Evolutionary conservation across 2,329 filamentous ascomycete species (phyloP).

Genomic region (Drechslera avenae): DNA sequence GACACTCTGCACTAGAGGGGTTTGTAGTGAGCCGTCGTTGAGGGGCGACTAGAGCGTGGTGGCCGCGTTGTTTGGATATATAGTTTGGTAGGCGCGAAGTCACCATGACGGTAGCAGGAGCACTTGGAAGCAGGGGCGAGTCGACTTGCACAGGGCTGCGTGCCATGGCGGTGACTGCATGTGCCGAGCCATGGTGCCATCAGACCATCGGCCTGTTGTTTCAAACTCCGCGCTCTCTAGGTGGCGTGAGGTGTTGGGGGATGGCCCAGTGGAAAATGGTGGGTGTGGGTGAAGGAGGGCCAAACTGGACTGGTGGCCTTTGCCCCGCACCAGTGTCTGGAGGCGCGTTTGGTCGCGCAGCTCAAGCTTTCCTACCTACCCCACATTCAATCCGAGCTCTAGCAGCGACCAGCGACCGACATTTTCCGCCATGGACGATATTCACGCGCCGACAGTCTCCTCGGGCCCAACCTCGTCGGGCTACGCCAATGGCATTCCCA

Average conservation of each 20-base stretch:
- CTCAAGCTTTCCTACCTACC: slow-evolving; percentile 11
- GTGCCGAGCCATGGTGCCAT: background rate
- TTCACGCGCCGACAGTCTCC: slow-evolving; percentile 72
- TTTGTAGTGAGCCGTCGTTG: slow-evolving; percentile 7
- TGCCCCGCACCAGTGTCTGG: slow-evolving; percentile 21
- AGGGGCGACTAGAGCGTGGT: slow-evolving; percentile 3
- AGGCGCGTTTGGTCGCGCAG: slow-evolving; percentile 9
- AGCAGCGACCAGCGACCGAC: background rate
- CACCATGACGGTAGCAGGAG: slow-evolving; percentile 15
- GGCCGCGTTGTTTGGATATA: slow-evolving; percentile 11
- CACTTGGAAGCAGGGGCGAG: background rate
- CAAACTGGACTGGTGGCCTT: slow-evolving; percentile 5
- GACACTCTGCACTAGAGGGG: slow-evolving; percentile 3
- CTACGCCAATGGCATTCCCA: slow-evolving; percentile 65
- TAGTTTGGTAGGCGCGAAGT: slow-evolving; percentile 14
- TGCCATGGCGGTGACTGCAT: background rate
- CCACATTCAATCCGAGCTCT: background rate
- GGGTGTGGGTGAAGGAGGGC: background rate
- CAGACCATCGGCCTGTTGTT: too few species aligned
- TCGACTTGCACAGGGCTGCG: background rate
- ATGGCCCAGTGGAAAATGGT: background rate
- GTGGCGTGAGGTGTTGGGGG: background rate
- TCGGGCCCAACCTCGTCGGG: slow-evolving; percentile 73
- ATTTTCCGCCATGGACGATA: slow-evolving; percentile 62
- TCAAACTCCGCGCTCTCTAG: too few species aligned